A percentile compares a stretch with the other conserved stretches of the same genome.
These are phyloP conservation scores for Hortaea werneckii DNA, from an alignment of 2,329 filamentous ascomycete species.

Conservation along the genomic window DNA sequence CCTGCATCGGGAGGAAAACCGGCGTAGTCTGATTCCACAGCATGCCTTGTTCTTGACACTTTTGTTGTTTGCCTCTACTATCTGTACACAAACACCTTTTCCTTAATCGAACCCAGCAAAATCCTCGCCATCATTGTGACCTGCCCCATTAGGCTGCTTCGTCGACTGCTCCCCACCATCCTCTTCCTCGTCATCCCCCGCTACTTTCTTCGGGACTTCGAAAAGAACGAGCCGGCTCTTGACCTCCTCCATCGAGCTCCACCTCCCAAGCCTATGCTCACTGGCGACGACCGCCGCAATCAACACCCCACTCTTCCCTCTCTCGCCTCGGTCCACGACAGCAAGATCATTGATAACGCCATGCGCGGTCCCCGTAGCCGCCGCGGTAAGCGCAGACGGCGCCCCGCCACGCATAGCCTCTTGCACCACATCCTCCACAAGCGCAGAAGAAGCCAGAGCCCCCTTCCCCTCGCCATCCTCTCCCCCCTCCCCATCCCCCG, in stretches of 20 bases:
- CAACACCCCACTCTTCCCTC: slow-evolving; percentile 63
- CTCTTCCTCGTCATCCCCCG: not conserved
- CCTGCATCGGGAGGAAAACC: too few relatives aligned
- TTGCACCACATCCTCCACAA: slow-evolving; percentile 9
- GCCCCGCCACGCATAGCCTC: slow-evolving; percentile 10
- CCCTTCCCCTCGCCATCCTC: slow-evolving; percentile 9
- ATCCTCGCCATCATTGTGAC: slow-evolving; percentile 1
- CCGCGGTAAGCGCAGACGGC: slow-evolving; percentile 2
- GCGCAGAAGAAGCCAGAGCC: slow-evolving; percentile 6
- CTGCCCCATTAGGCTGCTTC: not conserved
- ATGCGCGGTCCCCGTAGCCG: slow-evolving; percentile 35
- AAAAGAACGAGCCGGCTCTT: slow-evolving; percentile 83
- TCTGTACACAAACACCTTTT: not conserved
- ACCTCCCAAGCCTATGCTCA: slow-evolving; percentile 75
- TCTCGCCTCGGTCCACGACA: slow-evolving; percentile 73
- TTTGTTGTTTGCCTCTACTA: too few relatives aligned
- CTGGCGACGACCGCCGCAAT: slow-evolving; percentile 79
- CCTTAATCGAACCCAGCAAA: slow-evolving; percentile 9
- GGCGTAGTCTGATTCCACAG: too few relatives aligned
- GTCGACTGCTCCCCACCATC: not conserved
- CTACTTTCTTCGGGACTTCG: slow-evolving; percentile 50
- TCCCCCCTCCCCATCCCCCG: slow-evolving; percentile 3
- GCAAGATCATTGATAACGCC: slow-evolving; percentile 85
- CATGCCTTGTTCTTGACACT: too few relatives aligned
- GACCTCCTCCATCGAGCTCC: slow-evolving; percentile 54